phyloP scores from a whole-genome alignment of 2,329 filamentous ascomycete species.

The Fusarium robinianum region DNA sequence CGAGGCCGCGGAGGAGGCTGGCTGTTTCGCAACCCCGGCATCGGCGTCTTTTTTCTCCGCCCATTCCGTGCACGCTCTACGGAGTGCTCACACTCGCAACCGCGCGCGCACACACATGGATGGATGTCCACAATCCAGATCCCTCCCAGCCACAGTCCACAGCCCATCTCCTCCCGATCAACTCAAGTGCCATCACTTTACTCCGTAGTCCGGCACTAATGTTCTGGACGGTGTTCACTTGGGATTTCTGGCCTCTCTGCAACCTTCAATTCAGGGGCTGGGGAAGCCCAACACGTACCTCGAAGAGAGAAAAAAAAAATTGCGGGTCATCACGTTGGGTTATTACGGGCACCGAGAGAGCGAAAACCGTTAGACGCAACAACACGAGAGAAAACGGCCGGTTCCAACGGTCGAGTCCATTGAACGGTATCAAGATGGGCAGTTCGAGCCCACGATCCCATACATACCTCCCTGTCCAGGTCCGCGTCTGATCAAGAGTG shows the following conservation, averaged over 20 bases:
- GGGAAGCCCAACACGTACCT: conserved; percentile 11
- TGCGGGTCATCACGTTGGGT: conserved; percentile 13
- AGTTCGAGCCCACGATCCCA: background rate
- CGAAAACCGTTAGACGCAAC: conserved; percentile 2
- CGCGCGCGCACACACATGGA: no score
- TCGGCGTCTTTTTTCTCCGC: conserved; percentile 15
- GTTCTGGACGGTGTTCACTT: no score
- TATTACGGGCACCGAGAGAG: conserved; percentile 4
- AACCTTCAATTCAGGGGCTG: conserved; percentile 23
- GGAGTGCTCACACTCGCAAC: background rate
- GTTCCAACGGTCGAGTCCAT: conserved; percentile 2
- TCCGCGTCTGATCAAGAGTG: no score
- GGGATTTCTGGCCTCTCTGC: conserved; percentile 17
- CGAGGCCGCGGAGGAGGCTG: background rate
- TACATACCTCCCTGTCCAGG: conserved; percentile 7
- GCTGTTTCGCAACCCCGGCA: background rate
- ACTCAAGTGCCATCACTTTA: conserved; percentile 16
- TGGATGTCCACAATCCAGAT: no score
- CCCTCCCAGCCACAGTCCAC: no score
- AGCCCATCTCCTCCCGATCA: no score
- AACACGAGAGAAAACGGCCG: conserved; percentile 4
- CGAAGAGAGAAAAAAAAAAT: no score
- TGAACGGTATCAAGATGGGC: conserved; percentile 1
- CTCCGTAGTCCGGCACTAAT: conserved; percentile 13
- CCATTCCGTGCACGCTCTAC: background rate